Percentiles rank a stretch among this genome's conserved stretches.
Conservation (phyloP, 495 filamentous ascomycete species). For the Daldinia decipiens region DNA sequence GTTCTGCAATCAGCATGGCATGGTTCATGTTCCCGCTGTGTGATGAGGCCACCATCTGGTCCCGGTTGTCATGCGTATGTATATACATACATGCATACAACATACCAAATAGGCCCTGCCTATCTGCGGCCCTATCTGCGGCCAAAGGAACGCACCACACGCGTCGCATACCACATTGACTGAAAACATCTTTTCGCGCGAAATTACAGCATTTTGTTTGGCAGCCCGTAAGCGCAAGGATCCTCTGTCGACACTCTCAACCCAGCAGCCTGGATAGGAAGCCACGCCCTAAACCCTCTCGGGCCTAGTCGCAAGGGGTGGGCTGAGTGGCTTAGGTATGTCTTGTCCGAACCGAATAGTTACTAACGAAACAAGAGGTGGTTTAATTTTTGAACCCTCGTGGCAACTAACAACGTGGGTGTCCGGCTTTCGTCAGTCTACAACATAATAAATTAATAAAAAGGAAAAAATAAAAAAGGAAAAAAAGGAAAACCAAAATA, state of each 20-base stretch:
- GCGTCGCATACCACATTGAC: slow-evolving; percentile 17
- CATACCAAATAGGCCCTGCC: slow-evolving; percentile 29
- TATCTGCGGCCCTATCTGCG: slow-evolving; percentile 42
- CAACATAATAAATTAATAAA: too few species aligned
- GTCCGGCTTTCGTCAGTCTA: slow-evolving; percentile 33
- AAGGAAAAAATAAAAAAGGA: too few species aligned
- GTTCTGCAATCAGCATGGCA: slow-evolving; percentile 40
- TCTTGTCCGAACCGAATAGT: slow-evolving; percentile 32
- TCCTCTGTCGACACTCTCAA: slow-evolving; percentile 26
- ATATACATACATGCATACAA: slow-evolving; percentile 36
- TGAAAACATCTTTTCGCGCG: slow-evolving; percentile 29
- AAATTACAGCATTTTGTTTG: slow-evolving; percentile 41
- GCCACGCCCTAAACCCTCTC: slow-evolving; percentile 41
- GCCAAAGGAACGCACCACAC: slow-evolving; percentile 42
- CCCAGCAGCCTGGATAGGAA: slow-evolving; percentile 47
- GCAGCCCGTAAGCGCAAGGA: slow-evolving; percentile 43
- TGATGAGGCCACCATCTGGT: slow-evolving; percentile 41
- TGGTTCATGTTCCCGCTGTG: slow-evolving; percentile 45
- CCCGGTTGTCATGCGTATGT: slow-evolving; percentile 40
- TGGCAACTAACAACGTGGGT: slow-evolving; percentile 31
- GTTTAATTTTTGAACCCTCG: slow-evolving; percentile 36
- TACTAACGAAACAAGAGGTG: slow-evolving; percentile 23
- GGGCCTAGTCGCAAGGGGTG: slow-evolving; percentile 18
- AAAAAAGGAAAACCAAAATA: slow-evolving; percentile 21
- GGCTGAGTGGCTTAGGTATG: slow-evolving; percentile 35